phyloP scores from a whole-genome alignment of 2,329 filamentous ascomycete genomes.

The Pseudogymnoascus sp. region DNA sequence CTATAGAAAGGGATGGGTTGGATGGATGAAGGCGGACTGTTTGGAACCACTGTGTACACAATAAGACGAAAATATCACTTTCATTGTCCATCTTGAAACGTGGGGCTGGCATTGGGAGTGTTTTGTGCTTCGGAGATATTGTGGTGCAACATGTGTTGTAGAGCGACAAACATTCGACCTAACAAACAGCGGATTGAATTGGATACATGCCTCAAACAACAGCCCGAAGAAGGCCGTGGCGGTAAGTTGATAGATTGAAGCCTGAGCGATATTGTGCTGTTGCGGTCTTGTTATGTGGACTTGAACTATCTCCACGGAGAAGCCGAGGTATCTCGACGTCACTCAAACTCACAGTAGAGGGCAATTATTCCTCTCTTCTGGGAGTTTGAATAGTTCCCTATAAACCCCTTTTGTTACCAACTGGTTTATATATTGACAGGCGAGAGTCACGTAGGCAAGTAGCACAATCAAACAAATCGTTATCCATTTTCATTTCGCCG shows the following conservation, averaged over 20 bases:
- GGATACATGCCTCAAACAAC: background rate
- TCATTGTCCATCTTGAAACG: slow-evolving; percentile 1
- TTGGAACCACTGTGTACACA: slow-evolving; percentile 8
- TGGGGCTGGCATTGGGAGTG: background rate
- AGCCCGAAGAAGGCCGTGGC: background rate
- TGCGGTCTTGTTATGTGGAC: background rate
- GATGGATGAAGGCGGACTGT: slow-evolving; percentile 5
- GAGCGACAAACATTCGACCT: background rate
- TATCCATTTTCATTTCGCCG: slow-evolving; percentile 1
- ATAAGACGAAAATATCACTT: slow-evolving; percentile 6
- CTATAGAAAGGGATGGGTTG: background rate
- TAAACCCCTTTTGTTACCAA: no score
- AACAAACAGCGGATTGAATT: background rate
- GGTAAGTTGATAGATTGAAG: background rate
- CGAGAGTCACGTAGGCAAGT: background rate
- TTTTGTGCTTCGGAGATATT: background rate
- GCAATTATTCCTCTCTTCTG: no score
- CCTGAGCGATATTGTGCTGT: background rate
- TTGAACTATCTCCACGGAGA: background rate
- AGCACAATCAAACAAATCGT: background rate
- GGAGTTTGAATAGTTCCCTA: no score
- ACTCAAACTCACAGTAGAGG: no score
- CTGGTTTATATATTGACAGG: no score
- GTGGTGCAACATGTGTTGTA: background rate
- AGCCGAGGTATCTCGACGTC: no score